Evolutionary conservation across 176 grass and related monocot genomes (phyloP).

Genomic region (Zoysia japonica): DNA sequence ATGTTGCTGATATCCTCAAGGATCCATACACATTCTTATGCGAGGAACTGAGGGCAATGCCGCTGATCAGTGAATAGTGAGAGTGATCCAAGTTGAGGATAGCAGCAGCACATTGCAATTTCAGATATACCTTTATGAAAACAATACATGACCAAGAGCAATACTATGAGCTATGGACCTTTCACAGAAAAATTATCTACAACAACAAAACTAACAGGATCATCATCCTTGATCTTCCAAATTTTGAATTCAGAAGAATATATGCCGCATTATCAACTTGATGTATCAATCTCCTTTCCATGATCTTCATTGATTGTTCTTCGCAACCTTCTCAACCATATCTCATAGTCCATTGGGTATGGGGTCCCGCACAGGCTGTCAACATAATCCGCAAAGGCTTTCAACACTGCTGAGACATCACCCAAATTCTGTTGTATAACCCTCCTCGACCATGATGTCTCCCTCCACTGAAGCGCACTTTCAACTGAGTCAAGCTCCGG

Average conservation of each 20-base stretch:
- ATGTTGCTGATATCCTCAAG: conserved; percentile 58
- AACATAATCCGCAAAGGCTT: conserved; percentile 99
- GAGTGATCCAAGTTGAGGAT: conserved; percentile 47
- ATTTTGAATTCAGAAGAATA: conserved; percentile 20
- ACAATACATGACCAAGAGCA: neutral
- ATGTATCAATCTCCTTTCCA: conserved; percentile 75
- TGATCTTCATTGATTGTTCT: conserved; percentile 91
- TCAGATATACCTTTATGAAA: conserved; percentile 14
- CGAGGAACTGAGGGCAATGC: neutral
- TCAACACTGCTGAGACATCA: conserved; percentile 82
- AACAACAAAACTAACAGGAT: conserved; percentile 42
- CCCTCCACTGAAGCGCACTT: conserved; percentile 90
- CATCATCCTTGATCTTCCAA: conserved; percentile 38
- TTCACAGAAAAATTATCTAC: conserved; percentile 65
- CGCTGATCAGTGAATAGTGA: conserved; percentile 7
- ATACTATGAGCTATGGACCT: conserved; percentile 55
- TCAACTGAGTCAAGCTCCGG: conserved; percentile 28
- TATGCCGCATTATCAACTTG: conserved; percentile 44
- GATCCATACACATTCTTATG: conserved; percentile 33
- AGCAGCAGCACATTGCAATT: conserved; percentile 48
- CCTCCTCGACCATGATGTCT: conserved; percentile 86
- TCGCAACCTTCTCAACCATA: conserved; percentile 89
- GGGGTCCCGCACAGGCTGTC: conserved; percentile 96
- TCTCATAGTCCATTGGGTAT: conserved; percentile 92
- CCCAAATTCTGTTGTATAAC: conserved; percentile 96